phyloP scores from a whole-genome alignment of 139 green algal species.

The Micractinium sp. region DNA sequence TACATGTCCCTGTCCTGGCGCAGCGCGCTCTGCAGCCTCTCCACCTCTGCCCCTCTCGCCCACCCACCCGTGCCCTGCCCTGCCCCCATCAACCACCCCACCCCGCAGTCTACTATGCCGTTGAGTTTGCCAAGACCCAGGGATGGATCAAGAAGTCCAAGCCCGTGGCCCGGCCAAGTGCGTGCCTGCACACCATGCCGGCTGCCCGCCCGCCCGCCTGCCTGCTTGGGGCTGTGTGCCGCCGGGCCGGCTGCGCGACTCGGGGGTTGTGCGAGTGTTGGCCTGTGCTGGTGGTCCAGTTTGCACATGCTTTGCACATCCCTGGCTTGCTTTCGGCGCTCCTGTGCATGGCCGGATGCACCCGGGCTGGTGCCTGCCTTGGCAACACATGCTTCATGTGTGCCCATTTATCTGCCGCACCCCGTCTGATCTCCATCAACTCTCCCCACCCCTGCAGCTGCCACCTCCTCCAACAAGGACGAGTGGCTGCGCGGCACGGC shows the following conservation, averaged over 20 bases:
- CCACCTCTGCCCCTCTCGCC: background rate
- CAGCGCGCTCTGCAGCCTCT: background rate
- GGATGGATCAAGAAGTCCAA: slow-evolving; percentile 50
- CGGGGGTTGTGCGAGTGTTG: no score
- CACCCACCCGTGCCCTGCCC: no score
- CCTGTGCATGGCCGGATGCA: background rate
- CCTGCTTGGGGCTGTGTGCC: no score
- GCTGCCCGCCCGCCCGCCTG: no score
- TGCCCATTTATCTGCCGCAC: background rate
- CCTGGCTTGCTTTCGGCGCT: background rate
- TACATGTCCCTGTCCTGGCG: no score
- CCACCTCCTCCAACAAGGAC: slow-evolving; percentile 35
- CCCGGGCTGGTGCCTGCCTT: background rate
- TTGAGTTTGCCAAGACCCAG: slow-evolving; percentile 32
- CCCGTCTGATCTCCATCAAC: no score
- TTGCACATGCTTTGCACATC: no score
- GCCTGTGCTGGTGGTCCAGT: no score
- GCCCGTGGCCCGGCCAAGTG: slow-evolving; percentile 2
- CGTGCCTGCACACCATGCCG: no score
- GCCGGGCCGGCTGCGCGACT: no score
- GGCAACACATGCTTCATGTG: no score
- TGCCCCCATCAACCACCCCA: background rate
- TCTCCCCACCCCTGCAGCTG: background rate
- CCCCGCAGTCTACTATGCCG: slow-evolving; percentile 29
- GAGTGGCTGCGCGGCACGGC: slow-evolving; percentile 38